Evolutionary conservation across 495 filamentous ascomycete genomes (phyloP).

Genomic region (Pyrenopolyporus hunteri): DNA sequence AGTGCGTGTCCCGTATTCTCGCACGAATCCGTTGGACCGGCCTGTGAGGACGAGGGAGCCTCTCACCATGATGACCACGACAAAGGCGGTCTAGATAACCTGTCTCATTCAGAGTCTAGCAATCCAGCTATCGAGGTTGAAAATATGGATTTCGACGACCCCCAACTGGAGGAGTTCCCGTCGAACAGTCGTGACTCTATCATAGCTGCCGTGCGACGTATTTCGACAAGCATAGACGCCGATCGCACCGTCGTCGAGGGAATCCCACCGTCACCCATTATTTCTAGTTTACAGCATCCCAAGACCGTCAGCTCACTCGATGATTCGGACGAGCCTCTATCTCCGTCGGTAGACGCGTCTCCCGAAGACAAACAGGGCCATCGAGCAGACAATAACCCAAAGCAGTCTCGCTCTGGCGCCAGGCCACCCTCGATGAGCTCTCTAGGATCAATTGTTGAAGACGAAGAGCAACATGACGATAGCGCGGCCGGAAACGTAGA

Average conservation of each 20-base stretch:
- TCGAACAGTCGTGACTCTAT: constrained; percentile 52
- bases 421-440: constrained; percentile 17
- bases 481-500: background rate
- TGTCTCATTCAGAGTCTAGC: constrained; percentile 14
- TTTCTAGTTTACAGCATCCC: constrained; percentile 20
- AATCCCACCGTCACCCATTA: constrained; percentile 44
- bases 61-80: constrained; percentile 14
- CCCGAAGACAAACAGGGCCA: constrained; percentile 3
- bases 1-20: constrained; percentile 52
- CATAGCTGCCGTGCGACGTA: constrained; percentile 51
- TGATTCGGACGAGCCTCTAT: background rate
- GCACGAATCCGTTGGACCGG: constrained; percentile 51
- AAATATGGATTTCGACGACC: constrained; percentile 54
- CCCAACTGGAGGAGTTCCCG: constrained; percentile 58
- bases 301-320: background rate
- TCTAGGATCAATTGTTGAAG: constrained; percentile 32
- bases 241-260: constrained; percentile 52
- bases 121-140: constrained; percentile 26
- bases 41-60: constrained; percentile 12
- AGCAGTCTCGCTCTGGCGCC: background rate
- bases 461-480: constrained; percentile 24
- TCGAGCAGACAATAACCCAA: background rate
- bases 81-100: constrained; percentile 11
- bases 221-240: constrained; percentile 52
- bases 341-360: background rate